Conservation (phyloP, 1,284 basidiomycete species). For the Crucibulum parvulum region DNA sequence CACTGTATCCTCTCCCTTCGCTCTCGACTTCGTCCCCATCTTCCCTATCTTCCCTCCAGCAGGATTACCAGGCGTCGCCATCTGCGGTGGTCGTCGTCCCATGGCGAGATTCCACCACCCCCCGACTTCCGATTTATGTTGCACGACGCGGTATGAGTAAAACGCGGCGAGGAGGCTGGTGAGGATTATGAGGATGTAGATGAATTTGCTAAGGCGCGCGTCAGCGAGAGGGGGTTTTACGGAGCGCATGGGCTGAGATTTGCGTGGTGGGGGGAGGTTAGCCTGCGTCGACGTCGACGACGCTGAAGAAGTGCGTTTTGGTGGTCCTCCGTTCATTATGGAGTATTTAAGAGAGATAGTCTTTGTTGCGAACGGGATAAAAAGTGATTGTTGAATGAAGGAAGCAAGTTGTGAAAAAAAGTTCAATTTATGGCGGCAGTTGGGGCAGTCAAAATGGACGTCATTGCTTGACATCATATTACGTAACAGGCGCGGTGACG, state of each 20-base stretch:
- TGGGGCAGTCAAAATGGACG: too few species aligned
- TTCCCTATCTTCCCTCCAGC: not conserved
- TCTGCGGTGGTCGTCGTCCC: conserved; percentile 37
- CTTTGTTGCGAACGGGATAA: too few species aligned
- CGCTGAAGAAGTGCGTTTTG: too few species aligned
- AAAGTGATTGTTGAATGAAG: too few species aligned
- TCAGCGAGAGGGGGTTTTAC: conserved; percentile 37
- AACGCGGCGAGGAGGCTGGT: conserved; percentile 51
- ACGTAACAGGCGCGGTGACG: too few species aligned
- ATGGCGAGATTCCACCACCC: conserved; percentile 66
- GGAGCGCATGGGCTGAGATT: not conserved
- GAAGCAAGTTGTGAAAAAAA: too few species aligned
- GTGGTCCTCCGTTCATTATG: too few species aligned
- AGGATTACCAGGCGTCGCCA: conserved; percentile 8
- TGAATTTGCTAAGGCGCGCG: conserved; percentile 47
- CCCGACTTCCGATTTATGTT: conserved; percentile 60
- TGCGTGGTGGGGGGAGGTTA: conserved; percentile 2
- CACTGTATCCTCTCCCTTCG: conserved; percentile 36
- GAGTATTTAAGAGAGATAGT: too few species aligned
- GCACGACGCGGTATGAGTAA: conserved; percentile 55
- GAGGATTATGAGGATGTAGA: conserved; percentile 55
- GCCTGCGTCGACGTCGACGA: too few species aligned
- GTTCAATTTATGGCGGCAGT: too few species aligned
- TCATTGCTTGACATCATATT: too few species aligned
- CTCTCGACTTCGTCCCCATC: conserved; percentile 11